Evolutionary conservation across 2,329 filamentous ascomycete genomes (phyloP).

Genomic region (Penicillium concentricum): DNA sequence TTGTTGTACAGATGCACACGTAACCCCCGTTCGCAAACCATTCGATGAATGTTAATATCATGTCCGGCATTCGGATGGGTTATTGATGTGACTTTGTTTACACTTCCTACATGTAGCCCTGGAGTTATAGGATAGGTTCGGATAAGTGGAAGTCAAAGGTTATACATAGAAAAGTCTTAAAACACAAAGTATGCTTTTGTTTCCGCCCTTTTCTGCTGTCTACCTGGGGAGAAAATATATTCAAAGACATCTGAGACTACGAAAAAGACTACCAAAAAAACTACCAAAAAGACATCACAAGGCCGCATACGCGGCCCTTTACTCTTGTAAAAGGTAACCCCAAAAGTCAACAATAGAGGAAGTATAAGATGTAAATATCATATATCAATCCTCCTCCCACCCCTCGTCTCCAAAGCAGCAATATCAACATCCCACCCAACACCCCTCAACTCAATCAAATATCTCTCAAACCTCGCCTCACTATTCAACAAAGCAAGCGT

Average conservation of each 20-base stretch:
- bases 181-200: too few relatives aligned
- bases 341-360: too few relatives aligned
- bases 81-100: not conserved
- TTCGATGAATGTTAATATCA: not conserved
- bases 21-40: not conserved
- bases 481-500: constrained; percentile 44
- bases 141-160: too few relatives aligned
- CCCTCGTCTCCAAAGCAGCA: constrained; percentile 65
- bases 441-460: constrained; percentile 43
- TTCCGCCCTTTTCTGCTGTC: too few relatives aligned
- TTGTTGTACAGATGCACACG: constrained; percentile 4
- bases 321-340: too few relatives aligned
- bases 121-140: not conserved
- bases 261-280: too few relatives aligned
- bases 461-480: constrained; percentile 45
- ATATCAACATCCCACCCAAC: constrained; percentile 67
- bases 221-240: too few relatives aligned
- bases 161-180: too few relatives aligned
- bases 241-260: too few relatives aligned
- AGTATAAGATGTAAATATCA: not conserved
- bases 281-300: too few relatives aligned
- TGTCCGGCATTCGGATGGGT: not conserved
- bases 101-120: not conserved
- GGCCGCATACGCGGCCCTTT: too few relatives aligned
- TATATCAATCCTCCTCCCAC: constrained; percentile 44